These are phyloP conservation scores for Chytriomyces confervae DNA, from an alignment of 192 early-diverging fungal species.

Conservation along the genomic window DNA sequence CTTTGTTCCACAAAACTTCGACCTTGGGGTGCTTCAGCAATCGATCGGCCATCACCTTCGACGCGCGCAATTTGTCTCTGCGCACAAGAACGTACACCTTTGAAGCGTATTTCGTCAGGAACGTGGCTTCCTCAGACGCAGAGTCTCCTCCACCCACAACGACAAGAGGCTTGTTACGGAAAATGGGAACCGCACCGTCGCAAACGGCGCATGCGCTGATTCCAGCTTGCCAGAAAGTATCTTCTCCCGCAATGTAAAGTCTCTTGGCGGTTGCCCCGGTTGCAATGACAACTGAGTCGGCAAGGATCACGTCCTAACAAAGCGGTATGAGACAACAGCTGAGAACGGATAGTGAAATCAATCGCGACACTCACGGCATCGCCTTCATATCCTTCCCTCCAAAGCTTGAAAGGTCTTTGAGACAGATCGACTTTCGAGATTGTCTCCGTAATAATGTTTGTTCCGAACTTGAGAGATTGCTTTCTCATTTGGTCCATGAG, in stretches of 20 bases:
- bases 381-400: slow-evolving; percentile 83
- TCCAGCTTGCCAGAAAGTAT: slow-evolving; percentile 96
- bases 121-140: slow-evolving; percentile 90
- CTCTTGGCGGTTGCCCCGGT: slow-evolving; percentile 98
- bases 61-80: slow-evolving; percentile 94
- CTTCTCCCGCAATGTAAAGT: slow-evolving; percentile 84
- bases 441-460: slow-evolving; percentile 89
- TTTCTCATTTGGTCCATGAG: slow-evolving; percentile 83
- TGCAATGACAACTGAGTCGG: slow-evolving; percentile 88
- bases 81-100: slow-evolving; percentile 94
- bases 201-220: slow-evolving; percentile 99
- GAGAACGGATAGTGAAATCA: not conserved
- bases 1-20: slow-evolving; percentile 88
- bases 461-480: slow-evolving; percentile 88
- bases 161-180: slow-evolving; percentile 92
- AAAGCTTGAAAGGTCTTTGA: slow-evolving; percentile 87
- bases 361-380: slow-evolving; percentile 38
- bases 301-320: slow-evolving; percentile 68
- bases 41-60: slow-evolving; percentile 95
- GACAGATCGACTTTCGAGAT: slow-evolving; percentile 88
- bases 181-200: slow-evolving; percentile 97
- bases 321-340: not conserved
- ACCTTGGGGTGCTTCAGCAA: slow-evolving; percentile 86
- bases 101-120: slow-evolving; percentile 95
- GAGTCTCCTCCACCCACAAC: slow-evolving; percentile 86